Percentiles rank a stretch among this genome's conserved stretches.
Evolutionary conservation across 495 filamentous ascomycete genomes (phyloP).

Genomic region (Penicillium waksmanii): DNA sequence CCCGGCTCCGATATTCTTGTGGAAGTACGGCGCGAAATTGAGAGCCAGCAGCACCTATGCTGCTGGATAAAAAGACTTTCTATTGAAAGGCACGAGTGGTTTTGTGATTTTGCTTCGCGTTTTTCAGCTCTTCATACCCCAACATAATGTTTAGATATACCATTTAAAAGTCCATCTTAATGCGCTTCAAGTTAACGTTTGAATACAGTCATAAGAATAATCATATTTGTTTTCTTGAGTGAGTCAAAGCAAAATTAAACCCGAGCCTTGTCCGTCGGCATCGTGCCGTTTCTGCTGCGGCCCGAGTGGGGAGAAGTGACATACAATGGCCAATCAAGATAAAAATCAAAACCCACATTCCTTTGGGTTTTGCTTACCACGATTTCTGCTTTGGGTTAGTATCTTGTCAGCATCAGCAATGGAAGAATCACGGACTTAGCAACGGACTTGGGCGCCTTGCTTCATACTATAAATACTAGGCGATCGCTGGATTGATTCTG

Average conservation of each 20-base stretch:
- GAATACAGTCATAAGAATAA: neutral
- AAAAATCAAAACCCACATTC: neutral
- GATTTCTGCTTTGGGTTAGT: neutral
- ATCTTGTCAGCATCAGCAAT: slow-evolving; percentile 2
- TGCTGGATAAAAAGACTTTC: slow-evolving; percentile 48
- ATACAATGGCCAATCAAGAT: neutral
- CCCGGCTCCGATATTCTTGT: slow-evolving; percentile 63
- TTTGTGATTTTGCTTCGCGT: slow-evolving; percentile 1
- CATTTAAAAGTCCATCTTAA: neutral
- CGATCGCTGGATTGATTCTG: neutral
- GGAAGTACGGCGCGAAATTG: slow-evolving; percentile 59
- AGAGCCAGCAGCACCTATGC: slow-evolving; percentile 69
- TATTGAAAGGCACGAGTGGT: neutral
- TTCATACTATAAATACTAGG: slow-evolving; percentile 1
- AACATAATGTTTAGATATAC: neutral
- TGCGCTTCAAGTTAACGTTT: neutral
- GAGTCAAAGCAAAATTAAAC: neutral
- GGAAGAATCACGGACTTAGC: neutral
- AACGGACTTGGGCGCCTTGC: slow-evolving; percentile 1
- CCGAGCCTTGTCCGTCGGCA: neutral
- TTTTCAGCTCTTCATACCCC: neutral
- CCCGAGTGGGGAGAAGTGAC: neutral
- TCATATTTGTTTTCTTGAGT: neutral
- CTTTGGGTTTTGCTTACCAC: neutral
- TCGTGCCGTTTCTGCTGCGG: neutral